A percentile compares a stretch with the other conserved stretches of the same genome.
phyloP scores from a whole-genome alignment of 2,329 filamentous ascomycete species.

The Exophiala sp. region DNA sequence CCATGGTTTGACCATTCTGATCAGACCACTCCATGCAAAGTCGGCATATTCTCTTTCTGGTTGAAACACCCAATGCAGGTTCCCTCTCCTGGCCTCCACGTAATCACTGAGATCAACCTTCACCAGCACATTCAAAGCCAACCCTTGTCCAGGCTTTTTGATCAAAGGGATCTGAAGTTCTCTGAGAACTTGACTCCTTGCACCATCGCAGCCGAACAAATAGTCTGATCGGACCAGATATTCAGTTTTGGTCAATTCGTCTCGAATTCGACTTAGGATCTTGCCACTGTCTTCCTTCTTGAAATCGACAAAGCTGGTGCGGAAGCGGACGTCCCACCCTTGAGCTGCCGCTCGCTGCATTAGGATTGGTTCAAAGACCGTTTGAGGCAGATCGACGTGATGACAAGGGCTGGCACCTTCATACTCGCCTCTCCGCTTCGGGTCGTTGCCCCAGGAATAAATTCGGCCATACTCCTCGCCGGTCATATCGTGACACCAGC shows the following conservation, averaged over 20 bases:
- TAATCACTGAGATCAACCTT: conserved; percentile 51
- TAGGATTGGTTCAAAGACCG: conserved; percentile 43
- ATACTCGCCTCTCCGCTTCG: conserved; percentile 38
- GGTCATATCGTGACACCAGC: conserved; percentile 45
- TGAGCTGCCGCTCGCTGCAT: conserved; percentile 36
- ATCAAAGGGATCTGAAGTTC: conserved; percentile 48
- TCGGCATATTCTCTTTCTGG: conserved; percentile 51
- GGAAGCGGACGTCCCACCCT: conserved; percentile 41
- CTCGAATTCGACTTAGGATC: conserved; percentile 37
- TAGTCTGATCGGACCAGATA: conserved; percentile 44
- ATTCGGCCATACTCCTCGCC: conserved; percentile 45
- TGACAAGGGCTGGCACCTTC: conserved; percentile 40
- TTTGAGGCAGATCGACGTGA: conserved; percentile 44
- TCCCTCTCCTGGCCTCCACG: conserved; percentile 51
- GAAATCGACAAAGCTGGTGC: conserved; percentile 36
- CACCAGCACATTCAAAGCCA: conserved; percentile 51
- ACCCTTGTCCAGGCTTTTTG: conserved; percentile 44
- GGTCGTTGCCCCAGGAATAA: conserved; percentile 43
- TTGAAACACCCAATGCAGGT: conserved; percentile 59
- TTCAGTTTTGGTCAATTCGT: conserved; percentile 34
- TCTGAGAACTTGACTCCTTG: conserved; percentile 44
- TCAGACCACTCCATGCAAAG: conserved; percentile 50
- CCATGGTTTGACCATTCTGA: conserved; percentile 63
- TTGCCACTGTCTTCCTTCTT: conserved; percentile 31
- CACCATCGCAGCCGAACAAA: conserved; percentile 59